A percentile compares a stretch with the other conserved stretches of the same genome.
These are phyloP conservation scores for Lactarius sp. DNA, from an alignment of 768 basidiomycete genomes.

Conservation along the genomic window DNA sequence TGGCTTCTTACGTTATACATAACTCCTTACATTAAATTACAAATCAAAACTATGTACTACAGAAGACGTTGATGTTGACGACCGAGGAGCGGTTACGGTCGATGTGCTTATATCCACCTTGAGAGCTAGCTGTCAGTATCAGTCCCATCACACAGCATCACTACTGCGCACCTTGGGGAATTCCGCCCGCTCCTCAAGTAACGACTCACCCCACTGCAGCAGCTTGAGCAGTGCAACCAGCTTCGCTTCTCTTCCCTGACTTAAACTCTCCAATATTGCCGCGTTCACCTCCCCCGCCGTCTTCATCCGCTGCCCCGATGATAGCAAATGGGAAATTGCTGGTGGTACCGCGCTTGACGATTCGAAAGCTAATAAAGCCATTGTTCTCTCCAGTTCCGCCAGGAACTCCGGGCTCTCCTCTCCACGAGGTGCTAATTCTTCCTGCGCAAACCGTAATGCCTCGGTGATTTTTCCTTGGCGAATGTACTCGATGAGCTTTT, in stretches of 20 bases:
- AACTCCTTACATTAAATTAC: too few relatives aligned
- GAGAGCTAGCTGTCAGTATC: background rate
- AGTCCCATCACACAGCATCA: background rate
- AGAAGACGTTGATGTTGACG: background rate
- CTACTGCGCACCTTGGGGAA: conserved; percentile 62
- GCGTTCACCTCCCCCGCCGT: conserved; percentile 97
- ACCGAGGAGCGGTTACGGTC: background rate
- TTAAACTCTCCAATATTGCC: conserved; percentile 87
- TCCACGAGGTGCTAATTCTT: conserved; percentile 89
- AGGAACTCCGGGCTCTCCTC: conserved; percentile 94
- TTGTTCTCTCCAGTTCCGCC: conserved; percentile 86
- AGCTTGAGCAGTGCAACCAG: conserved; percentile 76
- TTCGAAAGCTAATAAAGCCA: conserved; percentile 87
- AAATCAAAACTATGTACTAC: background rate
- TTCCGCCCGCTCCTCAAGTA: conserved; percentile 71
- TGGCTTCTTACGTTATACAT: background rate
- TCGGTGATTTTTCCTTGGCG: conserved; percentile 72
- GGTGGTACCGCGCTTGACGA: conserved; percentile 53
- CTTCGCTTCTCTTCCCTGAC: conserved; percentile 92
- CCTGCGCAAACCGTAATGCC: conserved; percentile 87
- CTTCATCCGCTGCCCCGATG: conserved; percentile 83
- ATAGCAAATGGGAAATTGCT: conserved; percentile 72
- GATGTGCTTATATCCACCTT: conserved; percentile 19
- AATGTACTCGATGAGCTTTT: conserved; percentile 92
- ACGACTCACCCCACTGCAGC: conserved; percentile 81